Conservation (phyloP, 768 basidiomycete genomes). For the Tylopilus sp. region DNA sequence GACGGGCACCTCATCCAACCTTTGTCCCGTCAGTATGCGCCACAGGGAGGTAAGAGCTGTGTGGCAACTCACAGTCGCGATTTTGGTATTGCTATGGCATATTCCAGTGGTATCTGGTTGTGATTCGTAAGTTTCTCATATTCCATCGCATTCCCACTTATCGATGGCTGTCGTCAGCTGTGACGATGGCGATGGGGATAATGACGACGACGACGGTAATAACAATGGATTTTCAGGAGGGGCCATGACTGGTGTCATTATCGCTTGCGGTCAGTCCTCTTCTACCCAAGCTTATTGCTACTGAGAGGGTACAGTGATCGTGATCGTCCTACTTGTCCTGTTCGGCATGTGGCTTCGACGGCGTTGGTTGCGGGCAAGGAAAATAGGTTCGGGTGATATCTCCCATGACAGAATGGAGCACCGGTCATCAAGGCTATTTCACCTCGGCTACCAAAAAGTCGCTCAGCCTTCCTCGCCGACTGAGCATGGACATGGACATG, state of each 20-base stretch:
- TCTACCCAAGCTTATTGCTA: background rate
- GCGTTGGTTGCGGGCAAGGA: background rate
- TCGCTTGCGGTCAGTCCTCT: slow-evolving; percentile 10
- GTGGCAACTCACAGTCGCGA: background rate
- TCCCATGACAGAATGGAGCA: background rate
- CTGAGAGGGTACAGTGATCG: slow-evolving; percentile 5
- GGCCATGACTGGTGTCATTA: background rate
- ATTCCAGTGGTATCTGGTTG: slow-evolving; percentile 15
- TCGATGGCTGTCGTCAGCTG: background rate
- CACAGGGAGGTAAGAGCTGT: background rate
- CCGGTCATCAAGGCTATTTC: background rate
- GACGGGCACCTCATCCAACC: background rate
- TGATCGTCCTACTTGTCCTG: background rate
- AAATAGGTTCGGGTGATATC: background rate
- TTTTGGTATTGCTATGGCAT: background rate
- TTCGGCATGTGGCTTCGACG: background rate
- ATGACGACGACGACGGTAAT: background rate
- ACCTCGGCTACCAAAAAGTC: background rate
- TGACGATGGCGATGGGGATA: background rate
- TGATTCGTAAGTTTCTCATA: slow-evolving; percentile 5
- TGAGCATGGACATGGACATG: background rate
- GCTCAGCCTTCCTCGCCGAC: background rate
- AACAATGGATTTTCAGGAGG: background rate
- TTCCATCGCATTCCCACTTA: too few species aligned
- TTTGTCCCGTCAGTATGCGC: slow-evolving; percentile 2